Percentiles rank a stretch among this genome's conserved stretches.
phyloP scores from a whole-genome alignment of 768 basidiomycete genomes.

The Calocybe cyanea region DNA sequence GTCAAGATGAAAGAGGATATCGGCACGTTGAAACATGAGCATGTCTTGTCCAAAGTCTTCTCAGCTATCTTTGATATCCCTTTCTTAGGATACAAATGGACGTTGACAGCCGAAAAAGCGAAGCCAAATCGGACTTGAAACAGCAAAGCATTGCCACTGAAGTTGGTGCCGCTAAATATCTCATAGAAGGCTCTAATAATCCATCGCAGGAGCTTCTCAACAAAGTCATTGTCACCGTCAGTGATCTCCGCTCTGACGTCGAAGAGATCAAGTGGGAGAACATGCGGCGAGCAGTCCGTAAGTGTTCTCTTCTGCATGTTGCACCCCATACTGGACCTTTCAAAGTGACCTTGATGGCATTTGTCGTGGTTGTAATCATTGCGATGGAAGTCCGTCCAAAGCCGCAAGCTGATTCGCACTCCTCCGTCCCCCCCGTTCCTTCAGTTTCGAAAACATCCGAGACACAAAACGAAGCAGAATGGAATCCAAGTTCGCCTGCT shows the following conservation, averaged over 20 bases:
- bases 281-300: constrained; percentile 78
- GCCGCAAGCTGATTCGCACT: constrained; percentile 21
- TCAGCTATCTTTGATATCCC: constrained; percentile 4
- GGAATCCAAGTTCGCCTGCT: no score
- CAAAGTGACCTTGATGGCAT: constrained; percentile 58
- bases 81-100: constrained; percentile 92
- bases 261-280: constrained; percentile 90
- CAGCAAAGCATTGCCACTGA: constrained; percentile 82
- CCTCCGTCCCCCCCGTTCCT: constrained; percentile 5
- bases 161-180: constrained; percentile 32
- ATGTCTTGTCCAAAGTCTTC: constrained; percentile 26
- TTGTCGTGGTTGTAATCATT: constrained; percentile 66
- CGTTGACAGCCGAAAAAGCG: constrained; percentile 89
- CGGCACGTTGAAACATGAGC: constrained; percentile 90
- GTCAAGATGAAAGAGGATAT: constrained; percentile 95
- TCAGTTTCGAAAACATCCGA: constrained; percentile 22
- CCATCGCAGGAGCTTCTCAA: constrained; percentile 63
- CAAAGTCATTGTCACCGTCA: constrained; percentile 66
- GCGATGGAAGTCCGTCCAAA: constrained; percentile 64
- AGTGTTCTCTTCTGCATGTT: constrained; percentile 22
- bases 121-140: constrained; percentile 81
- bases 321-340: constrained; percentile 2
- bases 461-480: constrained; percentile 31
- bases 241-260: constrained; percentile 75
- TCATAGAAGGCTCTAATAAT: constrained; percentile 4